Evolutionary conservation across 345 rosid species (phyloP).

Genomic region (Syzygium jambos): DNA sequence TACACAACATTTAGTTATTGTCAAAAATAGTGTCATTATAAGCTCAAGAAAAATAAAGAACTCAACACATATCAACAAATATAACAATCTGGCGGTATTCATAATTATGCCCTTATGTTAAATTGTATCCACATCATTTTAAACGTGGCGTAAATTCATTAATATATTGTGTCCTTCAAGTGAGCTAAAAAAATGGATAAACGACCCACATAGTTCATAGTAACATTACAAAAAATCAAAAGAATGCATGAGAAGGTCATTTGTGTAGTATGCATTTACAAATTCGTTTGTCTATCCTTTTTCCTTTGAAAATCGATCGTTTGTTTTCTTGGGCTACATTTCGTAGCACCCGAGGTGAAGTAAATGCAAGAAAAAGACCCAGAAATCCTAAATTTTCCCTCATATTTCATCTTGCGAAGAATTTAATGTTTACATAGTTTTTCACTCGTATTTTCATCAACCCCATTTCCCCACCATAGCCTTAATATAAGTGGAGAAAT

Average conservation of each 20-base stretch:
- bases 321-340: background rate
- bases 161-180: background rate
- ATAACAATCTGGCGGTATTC: background rate
- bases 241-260: background rate
- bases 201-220: background rate
- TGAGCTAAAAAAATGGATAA: background rate
- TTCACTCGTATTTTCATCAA: background rate
- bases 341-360: background rate
- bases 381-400: rapidly evolving
- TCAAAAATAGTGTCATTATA: rapidly evolving
- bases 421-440: background rate
- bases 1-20: background rate
- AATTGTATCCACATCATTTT: too few relatives aligned
- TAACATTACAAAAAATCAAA: background rate
- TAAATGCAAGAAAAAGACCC: background rate
- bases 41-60: background rate
- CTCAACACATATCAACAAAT: background rate
- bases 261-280: background rate
- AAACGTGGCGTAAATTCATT: background rate
- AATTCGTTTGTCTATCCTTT: background rate
- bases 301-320: background rate
- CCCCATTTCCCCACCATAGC: background rate
- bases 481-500: background rate
- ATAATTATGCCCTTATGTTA: background rate
- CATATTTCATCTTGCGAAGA: background rate